Evolutionary conservation across 495 filamentous ascomycete species (phyloP), one percentile per base, ranked within the genome.

Genomic region (Talaromyces proteolyticus): DNA sequence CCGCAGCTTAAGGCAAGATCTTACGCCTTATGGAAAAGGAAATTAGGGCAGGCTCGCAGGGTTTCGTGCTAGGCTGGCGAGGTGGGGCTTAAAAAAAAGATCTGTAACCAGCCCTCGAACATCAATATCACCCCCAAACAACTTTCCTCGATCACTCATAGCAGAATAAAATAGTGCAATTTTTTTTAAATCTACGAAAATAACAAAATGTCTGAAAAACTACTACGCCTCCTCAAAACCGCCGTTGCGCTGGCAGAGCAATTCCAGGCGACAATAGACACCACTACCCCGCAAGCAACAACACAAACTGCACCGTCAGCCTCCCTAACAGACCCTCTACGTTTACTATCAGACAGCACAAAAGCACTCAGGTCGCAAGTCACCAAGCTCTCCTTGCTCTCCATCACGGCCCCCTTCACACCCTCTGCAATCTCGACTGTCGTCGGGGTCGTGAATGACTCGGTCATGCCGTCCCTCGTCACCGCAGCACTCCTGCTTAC

Each of bases 381-480:
- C 5, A 96, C 91, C 25, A 94, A 93, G 44, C 76, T 96, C 20
- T 89, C 87, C 0, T 81, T 96, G 14, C 77, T 96, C 2, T 77
- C 91, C 2, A 87, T 94, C 56, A 93, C 84, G 49, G 77, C 84
- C 14, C 91, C 91, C 0, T 93, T 94, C 64, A 90, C 90, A 0
- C 80, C 85, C 4, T 79, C 86, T 0, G 91, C 88, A 12, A 78
- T 93, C 23, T 64, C 51, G 41, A 81, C 69, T 11, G 79, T 91
- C 12, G 68, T 95, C 6, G 76, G 77, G 6, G 80, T 86, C 18
- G 65, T 92, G 4, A 75, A 79, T 26, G 75, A 78, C 18, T 78
- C 78, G 8, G 79, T 84, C 6, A 72, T 95, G 0, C 87, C 87
- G 3, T 85, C 78, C 3, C 66, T 95, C 21, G 80, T 88, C 19